phyloP scores from a whole-genome alignment of 2,329 filamentous ascomycete species.

The Gnomoniopsis smithogilvyi region DNA sequence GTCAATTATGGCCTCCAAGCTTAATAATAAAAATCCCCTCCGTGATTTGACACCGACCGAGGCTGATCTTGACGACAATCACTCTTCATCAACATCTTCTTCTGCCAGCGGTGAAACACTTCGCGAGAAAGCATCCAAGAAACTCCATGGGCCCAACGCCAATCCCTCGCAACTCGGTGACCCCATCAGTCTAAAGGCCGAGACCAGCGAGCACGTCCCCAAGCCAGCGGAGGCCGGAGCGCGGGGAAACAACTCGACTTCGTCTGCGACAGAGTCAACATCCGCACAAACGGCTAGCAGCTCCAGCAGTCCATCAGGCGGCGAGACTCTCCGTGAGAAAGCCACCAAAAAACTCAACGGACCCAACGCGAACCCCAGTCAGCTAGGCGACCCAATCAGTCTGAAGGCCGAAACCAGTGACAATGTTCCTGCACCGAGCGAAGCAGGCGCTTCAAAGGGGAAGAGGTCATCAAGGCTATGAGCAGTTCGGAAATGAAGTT shows the following conservation, averaged over 20 bases:
- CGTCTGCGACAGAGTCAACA: neutral
- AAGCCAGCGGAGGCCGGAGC: neutral
- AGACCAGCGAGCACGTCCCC: slow-evolving; percentile 5
- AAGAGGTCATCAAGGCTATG: slow-evolving; percentile 4
- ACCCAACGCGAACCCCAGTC: slow-evolving; percentile 12
- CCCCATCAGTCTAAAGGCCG: slow-evolving; percentile 7
- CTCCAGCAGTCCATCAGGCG: neutral
- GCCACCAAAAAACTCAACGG: slow-evolving; percentile 15
- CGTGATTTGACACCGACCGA: slow-evolving; percentile 16
- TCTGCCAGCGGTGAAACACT: neutral
- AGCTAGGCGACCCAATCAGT: slow-evolving; percentile 16
- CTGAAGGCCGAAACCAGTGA: slow-evolving; percentile 14
- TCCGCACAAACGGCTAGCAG: neutral
- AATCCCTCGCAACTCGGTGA: slow-evolving; percentile 9
- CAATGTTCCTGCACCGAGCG: slow-evolving; percentile 13
- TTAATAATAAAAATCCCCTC: slow-evolving; percentile 5
- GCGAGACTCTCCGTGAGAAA: slow-evolving; percentile 15
- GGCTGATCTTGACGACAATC: slow-evolving; percentile 4
- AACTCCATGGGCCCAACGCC: slow-evolving; percentile 9
- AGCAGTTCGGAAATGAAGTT: neutral
- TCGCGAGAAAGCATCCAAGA: slow-evolving; percentile 9
- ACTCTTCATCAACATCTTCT: neutral
- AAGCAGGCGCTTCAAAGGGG: slow-evolving; percentile 4
- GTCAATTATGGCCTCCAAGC: slow-evolving; percentile 5
- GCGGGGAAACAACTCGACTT: neutral